Evolutionary conservation across 2,329 filamentous ascomycete genomes (phyloP).

Genomic region (Exserohilum turcica): DNA sequence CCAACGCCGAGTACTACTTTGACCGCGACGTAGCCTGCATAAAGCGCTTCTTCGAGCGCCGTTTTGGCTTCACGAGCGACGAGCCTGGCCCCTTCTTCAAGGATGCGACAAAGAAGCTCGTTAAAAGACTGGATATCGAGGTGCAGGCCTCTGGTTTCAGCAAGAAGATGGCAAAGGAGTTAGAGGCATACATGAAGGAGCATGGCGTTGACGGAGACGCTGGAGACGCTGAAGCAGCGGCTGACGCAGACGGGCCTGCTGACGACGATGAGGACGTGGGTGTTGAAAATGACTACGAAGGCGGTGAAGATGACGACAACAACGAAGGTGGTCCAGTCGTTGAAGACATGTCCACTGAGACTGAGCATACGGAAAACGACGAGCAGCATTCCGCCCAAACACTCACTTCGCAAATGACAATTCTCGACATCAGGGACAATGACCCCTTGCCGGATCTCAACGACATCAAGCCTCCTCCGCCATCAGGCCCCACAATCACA

Average conservation of each 20-base stretch:
- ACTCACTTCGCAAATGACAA: conserved; percentile 42
- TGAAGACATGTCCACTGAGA: neutral
- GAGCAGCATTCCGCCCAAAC: conserved; percentile 5
- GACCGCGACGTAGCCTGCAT: conserved; percentile 94
- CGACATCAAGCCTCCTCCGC: conserved; percentile 32
- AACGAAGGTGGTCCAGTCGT: conserved; percentile 7
- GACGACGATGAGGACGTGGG: conserved; percentile 1
- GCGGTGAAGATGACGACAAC: conserved; percentile 9
- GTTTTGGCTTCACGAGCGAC: conserved; percentile 85
- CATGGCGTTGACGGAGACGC: conserved; percentile 64
- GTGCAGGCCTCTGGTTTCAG: conserved; percentile 95
- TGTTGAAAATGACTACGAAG: conserved; percentile 6
- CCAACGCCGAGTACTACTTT: conserved; percentile 96
- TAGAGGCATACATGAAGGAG: conserved; percentile 86
- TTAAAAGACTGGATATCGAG: conserved; percentile 79
- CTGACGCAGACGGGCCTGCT: conserved; percentile 23
- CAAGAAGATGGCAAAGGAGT: conserved; percentile 93
- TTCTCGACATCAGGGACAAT: conserved; percentile 45
- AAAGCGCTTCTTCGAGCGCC: conserved; percentile 88
- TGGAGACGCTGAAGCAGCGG: conserved; percentile 38
- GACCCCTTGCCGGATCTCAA: conserved; percentile 41
- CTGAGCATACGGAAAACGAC: conserved; percentile 1
- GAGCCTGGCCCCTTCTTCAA: conserved; percentile 83
- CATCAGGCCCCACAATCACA: conserved; percentile 31
- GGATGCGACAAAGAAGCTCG: conserved; percentile 75